Evolutionary conservation across 805 yeast species (phyloP), one percentile per base, ranked within the genome.

Genomic region (Peterozyma xylosa): DNA sequence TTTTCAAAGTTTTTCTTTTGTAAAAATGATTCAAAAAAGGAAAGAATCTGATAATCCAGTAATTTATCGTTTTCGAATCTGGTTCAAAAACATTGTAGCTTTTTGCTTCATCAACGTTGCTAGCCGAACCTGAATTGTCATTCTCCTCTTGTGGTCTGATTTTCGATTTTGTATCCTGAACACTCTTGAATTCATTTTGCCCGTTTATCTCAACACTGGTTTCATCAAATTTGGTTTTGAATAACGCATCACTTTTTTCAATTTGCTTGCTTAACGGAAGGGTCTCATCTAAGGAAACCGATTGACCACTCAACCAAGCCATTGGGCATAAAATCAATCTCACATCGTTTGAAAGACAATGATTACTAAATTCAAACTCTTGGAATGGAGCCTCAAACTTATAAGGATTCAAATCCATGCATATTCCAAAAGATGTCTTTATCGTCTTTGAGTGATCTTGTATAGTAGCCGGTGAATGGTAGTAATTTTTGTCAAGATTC

Each of bases 381-480:
- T 72, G 67, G 62, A 87, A 89, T 1, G 95, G 89, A 1, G 96
- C 88, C 49, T 75, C 68, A 59, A 90, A 90, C 57, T 85, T 71
- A 59, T 86, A 84, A 0, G 96, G 96, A 58, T 86, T 89, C 48
- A 90, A 60, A 63, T 90, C 98, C 97, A 90, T 90, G 58, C 98
- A 90, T 5, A 90, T 88, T 0, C 96, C 98, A 43, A 90, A 68
- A 32, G 80, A 71, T 1, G 83, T 65, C 33, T 59, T 70, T 6
- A 75, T 51, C 4, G 17, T 41, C 13, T 40, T 33, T 18, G 53
- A 16, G 55, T 38, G 3, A 53, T 46, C n/a, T 3, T 27, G 14
- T 17, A 16, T 11, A n/a, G 38, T 35, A 15, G 40, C n/a, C n/a
- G 45, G 43, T 21, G 11, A 35, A 44, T 36, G 16, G 30, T 47